Conservation (phyloP, 2,329 filamentous ascomycete genomes). For the Macrophomina tecta region DNA sequence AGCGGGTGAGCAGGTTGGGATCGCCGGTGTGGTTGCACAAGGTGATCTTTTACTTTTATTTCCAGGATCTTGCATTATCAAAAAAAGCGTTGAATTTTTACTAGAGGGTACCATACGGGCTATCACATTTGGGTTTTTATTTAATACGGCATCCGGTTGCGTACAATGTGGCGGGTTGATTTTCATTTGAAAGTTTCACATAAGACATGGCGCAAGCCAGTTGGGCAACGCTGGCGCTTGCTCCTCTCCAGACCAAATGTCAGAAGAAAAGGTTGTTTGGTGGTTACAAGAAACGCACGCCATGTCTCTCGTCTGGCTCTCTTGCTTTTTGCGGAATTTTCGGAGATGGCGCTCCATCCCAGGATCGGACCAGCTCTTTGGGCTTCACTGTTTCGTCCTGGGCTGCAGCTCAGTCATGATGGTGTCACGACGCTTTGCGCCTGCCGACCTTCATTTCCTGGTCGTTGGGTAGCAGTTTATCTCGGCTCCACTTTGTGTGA, state of each 20-base stretch:
- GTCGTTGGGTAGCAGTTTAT: background rate
- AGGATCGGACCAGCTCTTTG: background rate
- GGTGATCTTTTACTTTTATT: conserved; percentile 16
- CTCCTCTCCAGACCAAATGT: background rate
- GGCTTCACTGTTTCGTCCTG: background rate
- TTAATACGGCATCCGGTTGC: conserved; percentile 14
- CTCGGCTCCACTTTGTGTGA: background rate
- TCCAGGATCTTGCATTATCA: background rate
- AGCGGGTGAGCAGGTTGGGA: background rate
- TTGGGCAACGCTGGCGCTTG: conserved; percentile 20
- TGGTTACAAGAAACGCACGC: background rate
- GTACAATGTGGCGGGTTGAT: conserved; percentile 2
- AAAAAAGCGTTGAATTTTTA: conserved; percentile 17
- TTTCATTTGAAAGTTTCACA: conserved; percentile 16
- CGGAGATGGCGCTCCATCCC: background rate
- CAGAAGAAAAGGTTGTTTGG: background rate
- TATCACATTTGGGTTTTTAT: conserved; percentile 6
- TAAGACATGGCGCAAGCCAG: conserved; percentile 17
- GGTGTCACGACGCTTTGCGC: conserved; percentile 1
- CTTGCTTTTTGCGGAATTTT: conserved; percentile 8
- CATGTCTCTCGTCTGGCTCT: background rate
- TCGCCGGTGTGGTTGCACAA: conserved; percentile 13
- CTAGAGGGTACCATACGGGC: background rate
- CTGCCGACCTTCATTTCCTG: background rate
- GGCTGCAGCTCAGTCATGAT: background rate